phyloP scores from a whole-genome alignment of 208 protist species.

The Trypanosoma conorhini region DNA sequence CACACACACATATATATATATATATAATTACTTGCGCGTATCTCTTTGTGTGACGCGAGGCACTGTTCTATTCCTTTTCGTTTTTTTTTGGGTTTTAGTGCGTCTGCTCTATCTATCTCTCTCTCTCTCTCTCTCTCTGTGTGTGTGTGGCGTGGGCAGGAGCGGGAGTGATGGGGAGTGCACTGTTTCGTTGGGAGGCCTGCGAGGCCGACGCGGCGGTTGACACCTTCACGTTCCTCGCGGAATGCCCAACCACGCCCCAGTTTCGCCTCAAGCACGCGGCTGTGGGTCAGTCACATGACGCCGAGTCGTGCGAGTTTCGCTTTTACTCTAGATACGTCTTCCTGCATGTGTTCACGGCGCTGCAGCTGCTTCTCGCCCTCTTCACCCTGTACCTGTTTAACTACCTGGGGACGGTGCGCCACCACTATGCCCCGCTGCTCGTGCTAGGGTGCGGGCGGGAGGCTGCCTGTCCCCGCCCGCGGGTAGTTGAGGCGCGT shows the following conservation, averaged over 20 bases:
- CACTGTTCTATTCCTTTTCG: not conserved
- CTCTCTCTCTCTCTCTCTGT: constrained; percentile 1
- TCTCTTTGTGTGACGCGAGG: not conserved
- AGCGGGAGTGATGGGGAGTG: constrained; percentile 11
- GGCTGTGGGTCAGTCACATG: constrained; percentile 7
- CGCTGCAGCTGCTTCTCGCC: constrained; percentile 25
- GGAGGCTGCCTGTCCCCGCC: not conserved
- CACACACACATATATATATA: not conserved
- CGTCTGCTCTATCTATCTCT: not conserved
- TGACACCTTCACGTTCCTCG: constrained; percentile 16
- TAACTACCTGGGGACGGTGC: constrained; percentile 35
- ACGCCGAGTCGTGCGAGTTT: constrained; percentile 9
- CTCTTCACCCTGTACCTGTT: constrained; percentile 34
- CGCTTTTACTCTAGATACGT: constrained; percentile 26
- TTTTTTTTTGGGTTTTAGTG: constrained; percentile 1
- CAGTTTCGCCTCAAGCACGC: constrained; percentile 25
- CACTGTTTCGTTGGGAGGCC: constrained; percentile 24
- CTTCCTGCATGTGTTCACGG: constrained; percentile 34
- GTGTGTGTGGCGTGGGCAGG: not conserved
- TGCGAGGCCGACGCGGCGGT: constrained; percentile 22
- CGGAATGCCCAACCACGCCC: constrained; percentile 11
- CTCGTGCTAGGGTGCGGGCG: not conserved
- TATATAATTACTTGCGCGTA: not conserved
- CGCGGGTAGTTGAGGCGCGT: not conserved
- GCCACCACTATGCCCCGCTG: constrained; percentile 20